Evolutionary conservation across 2,329 filamentous ascomycete genomes (phyloP).

Genomic region (Cladosporium colombiae): DNA sequence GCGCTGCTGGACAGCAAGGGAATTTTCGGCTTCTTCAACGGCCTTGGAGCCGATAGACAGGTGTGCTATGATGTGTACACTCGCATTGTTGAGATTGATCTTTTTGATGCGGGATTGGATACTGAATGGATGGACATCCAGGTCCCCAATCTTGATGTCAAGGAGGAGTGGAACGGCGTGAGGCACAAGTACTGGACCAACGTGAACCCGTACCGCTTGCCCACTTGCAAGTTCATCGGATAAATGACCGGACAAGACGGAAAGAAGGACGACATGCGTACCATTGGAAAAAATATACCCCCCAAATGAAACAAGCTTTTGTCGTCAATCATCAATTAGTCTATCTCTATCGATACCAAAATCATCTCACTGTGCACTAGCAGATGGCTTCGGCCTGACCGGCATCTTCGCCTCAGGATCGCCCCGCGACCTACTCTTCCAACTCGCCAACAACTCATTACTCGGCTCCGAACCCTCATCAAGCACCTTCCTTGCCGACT

Average conservation of each 20-base stretch:
- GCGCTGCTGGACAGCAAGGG: slow-evolving; percentile 66
- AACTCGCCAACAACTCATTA: slow-evolving; percentile 43
- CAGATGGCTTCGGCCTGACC: slow-evolving; percentile 27
- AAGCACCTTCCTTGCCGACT: slow-evolving; percentile 36
- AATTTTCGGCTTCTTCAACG: slow-evolving; percentile 66
- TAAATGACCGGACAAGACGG: slow-evolving; percentile 40
- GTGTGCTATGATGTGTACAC: slow-evolving; percentile 97
- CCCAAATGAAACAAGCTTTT: not conserved
- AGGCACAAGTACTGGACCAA: slow-evolving; percentile 82
- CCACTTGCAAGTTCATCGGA: slow-evolving; percentile 72
- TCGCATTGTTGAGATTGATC: slow-evolving; percentile 84
- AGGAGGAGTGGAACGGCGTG: slow-evolving; percentile 85
- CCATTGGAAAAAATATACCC: slow-evolving; percentile 2
- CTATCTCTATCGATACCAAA: not conserved
- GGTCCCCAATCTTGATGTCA: slow-evolving; percentile 70
- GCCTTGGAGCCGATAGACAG: slow-evolving; percentile 85
- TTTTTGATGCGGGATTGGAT: slow-evolving; percentile 85
- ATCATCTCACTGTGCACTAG: slow-evolving; percentile 23
- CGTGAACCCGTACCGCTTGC: slow-evolving; percentile 73
- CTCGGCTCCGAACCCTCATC: slow-evolving; percentile 40
- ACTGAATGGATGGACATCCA: slow-evolving; percentile 79
- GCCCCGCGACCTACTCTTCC: slow-evolving; percentile 28
- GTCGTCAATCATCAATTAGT: not conserved
- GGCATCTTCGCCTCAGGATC: slow-evolving; percentile 24
- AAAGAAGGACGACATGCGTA: not conserved